phyloP scores from a whole-genome alignment of 306 rosid species.

The Quercus berberidifolia region DNA sequence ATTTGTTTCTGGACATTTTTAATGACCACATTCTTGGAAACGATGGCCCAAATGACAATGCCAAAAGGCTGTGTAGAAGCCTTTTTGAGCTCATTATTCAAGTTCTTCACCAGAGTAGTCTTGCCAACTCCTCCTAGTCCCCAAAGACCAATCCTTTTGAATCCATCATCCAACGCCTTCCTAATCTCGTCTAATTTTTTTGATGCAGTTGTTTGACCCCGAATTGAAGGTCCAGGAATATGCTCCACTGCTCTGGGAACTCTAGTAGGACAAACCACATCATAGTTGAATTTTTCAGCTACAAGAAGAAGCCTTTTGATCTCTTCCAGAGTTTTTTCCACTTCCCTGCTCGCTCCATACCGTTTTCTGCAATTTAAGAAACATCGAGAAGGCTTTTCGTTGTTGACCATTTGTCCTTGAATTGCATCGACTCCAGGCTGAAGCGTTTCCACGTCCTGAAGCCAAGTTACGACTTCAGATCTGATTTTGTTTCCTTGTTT shows the following conservation, averaged over 20 bases:
- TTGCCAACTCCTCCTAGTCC: conserved; percentile 24
- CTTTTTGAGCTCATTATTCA: too few relatives aligned
- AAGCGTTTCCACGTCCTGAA: background rate
- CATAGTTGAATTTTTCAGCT: background rate
- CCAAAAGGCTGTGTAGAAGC: background rate
- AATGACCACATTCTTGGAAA: conserved; percentile 14
- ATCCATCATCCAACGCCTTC: background rate
- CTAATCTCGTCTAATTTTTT: background rate
- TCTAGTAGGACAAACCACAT: background rate
- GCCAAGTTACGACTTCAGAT: background rate
- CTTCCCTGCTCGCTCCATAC: background rate
- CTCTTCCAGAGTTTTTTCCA: background rate
- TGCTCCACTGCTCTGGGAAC: background rate
- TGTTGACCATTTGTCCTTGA: background rate
- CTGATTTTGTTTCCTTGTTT: background rate
- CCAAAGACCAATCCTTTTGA: conserved; percentile 6
- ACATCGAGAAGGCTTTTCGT: background rate
- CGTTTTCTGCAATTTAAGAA: background rate
- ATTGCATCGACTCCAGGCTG: background rate
- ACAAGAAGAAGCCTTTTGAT: background rate
- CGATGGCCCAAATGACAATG: conserved; percentile 19
- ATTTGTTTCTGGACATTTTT: conserved; percentile 12
- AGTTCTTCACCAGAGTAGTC: too few relatives aligned
- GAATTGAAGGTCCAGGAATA: conserved; percentile 16
- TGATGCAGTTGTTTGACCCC: conserved; percentile 4